These are phyloP conservation scores for Wickerhamomyces canadensis DNA, from an alignment of 805 yeast species.

Conservation along the genomic window DNA sequence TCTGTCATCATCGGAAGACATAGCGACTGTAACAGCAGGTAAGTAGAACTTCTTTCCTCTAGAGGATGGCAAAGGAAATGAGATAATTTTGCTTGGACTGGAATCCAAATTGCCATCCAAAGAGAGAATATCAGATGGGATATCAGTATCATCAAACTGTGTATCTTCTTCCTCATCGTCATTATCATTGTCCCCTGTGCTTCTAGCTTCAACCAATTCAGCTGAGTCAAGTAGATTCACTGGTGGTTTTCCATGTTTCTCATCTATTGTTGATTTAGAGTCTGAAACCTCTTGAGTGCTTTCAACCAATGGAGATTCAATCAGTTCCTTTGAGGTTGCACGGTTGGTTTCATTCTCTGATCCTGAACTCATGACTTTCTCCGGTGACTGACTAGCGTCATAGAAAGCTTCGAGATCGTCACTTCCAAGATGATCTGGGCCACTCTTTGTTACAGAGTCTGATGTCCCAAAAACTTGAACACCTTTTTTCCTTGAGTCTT, in stretches of 20 bases:
- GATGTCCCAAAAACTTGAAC: too few relatives aligned
- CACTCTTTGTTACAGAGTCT: too few relatives aligned
- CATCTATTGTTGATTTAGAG: neutral
- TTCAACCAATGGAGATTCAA: neutral
- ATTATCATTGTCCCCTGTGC: neutral
- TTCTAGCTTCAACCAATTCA: neutral
- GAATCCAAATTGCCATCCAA: neutral
- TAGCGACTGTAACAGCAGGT: neutral
- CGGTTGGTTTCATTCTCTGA: neutral
- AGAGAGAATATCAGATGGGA: neutral
- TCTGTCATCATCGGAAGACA: neutral
- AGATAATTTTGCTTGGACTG: neutral
- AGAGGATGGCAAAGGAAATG: too few relatives aligned
- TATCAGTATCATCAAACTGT: neutral
- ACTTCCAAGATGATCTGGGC: too few relatives aligned
- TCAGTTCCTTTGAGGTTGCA: neutral
- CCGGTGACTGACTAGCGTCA: too few relatives aligned
- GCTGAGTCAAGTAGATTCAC: neutral
- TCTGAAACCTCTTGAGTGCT: neutral
- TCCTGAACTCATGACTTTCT: too few relatives aligned
- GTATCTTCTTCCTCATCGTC: neutral
- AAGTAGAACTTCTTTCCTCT: neutral
- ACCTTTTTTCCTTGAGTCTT: too few relatives aligned
- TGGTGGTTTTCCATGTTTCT: neutral
- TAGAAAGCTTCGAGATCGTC: too few relatives aligned